These are phyloP conservation scores for Nicotiana obtusifolia DNA, from an alignment of 257 asterid species.

Conservation along the genomic window DNA sequence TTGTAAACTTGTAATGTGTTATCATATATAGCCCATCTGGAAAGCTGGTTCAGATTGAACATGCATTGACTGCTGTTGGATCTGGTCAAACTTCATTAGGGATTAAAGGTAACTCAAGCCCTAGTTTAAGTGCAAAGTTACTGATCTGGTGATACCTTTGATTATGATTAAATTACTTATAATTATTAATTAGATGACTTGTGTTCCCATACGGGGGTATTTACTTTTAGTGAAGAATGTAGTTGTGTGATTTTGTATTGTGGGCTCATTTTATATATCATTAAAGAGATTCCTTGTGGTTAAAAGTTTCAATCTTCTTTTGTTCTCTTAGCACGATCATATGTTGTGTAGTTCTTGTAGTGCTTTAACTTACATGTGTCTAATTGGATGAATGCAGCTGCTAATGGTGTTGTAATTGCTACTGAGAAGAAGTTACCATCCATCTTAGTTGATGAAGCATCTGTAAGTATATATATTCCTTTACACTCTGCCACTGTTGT, in stretches of 20 bases:
- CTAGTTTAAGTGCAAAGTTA: not conserved
- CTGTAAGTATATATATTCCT: slow-evolving; percentile 49
- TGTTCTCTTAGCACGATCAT: not conserved
- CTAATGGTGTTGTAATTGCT: slow-evolving; percentile 98
- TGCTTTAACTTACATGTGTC: not conserved
- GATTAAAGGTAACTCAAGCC: slow-evolving; percentile 63
- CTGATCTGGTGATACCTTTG: not conserved
- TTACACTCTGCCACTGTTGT: not conserved
- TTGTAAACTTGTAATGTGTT: not conserved
- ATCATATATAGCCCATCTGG: slow-evolving; percentile 76
- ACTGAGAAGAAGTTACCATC: slow-evolving; percentile 97
- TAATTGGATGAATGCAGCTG: slow-evolving; percentile 52
- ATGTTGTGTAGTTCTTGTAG: not conserved
- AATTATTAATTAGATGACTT: not conserved
- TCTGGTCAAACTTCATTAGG: slow-evolving; percentile 99
- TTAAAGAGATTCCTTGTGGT: not conserved
- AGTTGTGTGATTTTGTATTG: not conserved
- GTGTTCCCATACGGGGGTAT: not conserved
- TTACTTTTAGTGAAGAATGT: not conserved
- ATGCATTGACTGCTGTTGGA: slow-evolving; percentile 97
- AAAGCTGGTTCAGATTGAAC: slow-evolving; percentile 97
- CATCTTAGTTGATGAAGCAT: slow-evolving; percentile 92
- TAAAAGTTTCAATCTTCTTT: not conserved
- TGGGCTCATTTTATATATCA: not conserved
- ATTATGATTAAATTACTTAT: no score